Base-by-base conservation (phyloP, 2,329 filamentous ascomycete genomes). In the Cadophora gregata region DNA sequence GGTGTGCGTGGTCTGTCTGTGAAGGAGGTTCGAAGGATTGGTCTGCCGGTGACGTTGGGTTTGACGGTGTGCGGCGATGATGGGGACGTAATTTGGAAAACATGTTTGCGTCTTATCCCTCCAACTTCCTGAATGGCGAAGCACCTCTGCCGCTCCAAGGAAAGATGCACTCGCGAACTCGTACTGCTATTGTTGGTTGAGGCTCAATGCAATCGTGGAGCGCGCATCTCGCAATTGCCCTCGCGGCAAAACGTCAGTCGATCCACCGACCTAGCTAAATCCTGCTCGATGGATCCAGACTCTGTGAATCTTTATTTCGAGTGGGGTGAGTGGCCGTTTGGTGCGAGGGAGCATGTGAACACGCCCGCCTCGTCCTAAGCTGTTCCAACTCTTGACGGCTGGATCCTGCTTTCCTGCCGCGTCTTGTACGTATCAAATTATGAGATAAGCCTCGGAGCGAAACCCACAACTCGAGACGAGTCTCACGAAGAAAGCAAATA, bases 81-180 rank as follows among this genome's bases (percentile, higher is more conserved):
- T 78, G 76, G 38, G 77, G 76, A 50, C 76, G 73, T 51, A 78
- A 69, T 69, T 78, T 77, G 21, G 75, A 76, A 67, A 78, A 78
- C 76, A 78, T 78, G 25, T 64, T 68, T 59, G 21, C 29, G 60
- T 62, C 14, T 33, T 48, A 50, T 47, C 19, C 10, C 38, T 27
- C 29, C 51, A 29, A 47, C 10, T 36, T 48, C 24, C 4, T 8
- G 27, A 14, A 24, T 36, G 25, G 29, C 29, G 21, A 10, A 51
- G 9, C n/a, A 27, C 45, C 16, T 31, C 29, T 58, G 24, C 45
- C n/a, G 31, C 27, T 19, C 14, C 27, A 16, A 16, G 55, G 4
- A 36, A 31, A 59, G n/a, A n/a, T n/a, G n/a, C n/a, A n/a, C n/a
- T n/a, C 27, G 45, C 53, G 14, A 14, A 51, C 3, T 60, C 16